Percentiles rank a stretch among this genome's conserved stretches.
phyloP scores from a whole-genome alignment of 495 filamentous ascomycete genomes.

The Penicillium riverlandense region DNA sequence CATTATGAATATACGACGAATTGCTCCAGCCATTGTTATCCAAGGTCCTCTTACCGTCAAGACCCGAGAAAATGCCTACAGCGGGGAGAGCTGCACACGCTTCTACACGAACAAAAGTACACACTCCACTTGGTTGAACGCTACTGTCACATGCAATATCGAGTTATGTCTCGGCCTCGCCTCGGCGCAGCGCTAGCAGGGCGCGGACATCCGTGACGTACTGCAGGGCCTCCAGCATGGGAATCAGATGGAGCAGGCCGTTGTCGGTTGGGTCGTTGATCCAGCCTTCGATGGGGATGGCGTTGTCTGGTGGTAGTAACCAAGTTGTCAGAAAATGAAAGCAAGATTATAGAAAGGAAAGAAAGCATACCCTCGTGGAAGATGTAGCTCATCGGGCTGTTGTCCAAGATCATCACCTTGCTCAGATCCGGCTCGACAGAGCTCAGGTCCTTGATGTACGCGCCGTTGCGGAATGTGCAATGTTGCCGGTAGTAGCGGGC shows the following conservation, averaged over 20 bases:
- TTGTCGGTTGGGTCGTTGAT: slow-evolving; percentile 57
- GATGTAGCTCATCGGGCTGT: slow-evolving; percentile 95
- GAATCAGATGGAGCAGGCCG: slow-evolving; percentile 83
- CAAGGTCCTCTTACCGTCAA: too few species aligned
- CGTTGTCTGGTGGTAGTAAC: slow-evolving; percentile 15
- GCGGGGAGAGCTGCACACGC: too few species aligned
- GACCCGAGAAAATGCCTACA: too few species aligned
- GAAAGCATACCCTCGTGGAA: slow-evolving; percentile 80
- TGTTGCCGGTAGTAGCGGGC: slow-evolving; percentile 91
- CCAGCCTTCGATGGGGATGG: slow-evolving; percentile 32
- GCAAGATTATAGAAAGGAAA: not conserved
- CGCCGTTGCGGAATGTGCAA: slow-evolving; percentile 88
- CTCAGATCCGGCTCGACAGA: slow-evolving; percentile 93
- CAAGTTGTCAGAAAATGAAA: slow-evolving; percentile 2
- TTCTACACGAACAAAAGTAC: too few species aligned
- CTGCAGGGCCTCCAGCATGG: slow-evolving; percentile 90
- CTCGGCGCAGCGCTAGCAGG: slow-evolving; percentile 76
- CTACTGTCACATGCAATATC: too few species aligned
- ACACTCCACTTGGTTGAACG: too few species aligned
- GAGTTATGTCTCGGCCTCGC: slow-evolving; percentile 52
- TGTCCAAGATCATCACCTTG: slow-evolving; percentile 97
- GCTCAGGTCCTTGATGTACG: slow-evolving; percentile 96
- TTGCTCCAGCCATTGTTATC: too few species aligned
- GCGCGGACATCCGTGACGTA: slow-evolving; percentile 94
- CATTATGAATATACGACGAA: too few species aligned